phyloP scores from a whole-genome alignment of 805 yeast species.

The Myxozyma geophila region DNA sequence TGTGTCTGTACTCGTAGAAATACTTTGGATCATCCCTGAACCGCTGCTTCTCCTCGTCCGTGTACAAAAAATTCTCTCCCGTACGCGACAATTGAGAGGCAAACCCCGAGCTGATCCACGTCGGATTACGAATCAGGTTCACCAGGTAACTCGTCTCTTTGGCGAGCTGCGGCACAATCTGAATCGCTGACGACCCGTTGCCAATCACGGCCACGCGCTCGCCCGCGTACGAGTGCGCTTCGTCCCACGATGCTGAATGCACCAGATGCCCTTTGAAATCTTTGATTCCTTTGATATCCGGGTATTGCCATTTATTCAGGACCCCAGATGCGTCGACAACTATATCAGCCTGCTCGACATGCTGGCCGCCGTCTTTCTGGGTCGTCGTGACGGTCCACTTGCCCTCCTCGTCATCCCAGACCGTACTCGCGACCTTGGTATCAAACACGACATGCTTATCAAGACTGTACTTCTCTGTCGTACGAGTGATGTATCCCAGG shows the following conservation, averaged over 20 bases:
- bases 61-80: conserved; percentile 7
- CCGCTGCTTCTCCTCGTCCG: conserved; percentile 18
- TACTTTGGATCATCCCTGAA: conserved; percentile 30
- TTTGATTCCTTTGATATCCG: conserved; percentile 40
- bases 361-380: conserved; percentile 2
- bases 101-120: conserved; percentile 33
- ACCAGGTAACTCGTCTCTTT: conserved; percentile 37
- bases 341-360: conserved; percentile 8
- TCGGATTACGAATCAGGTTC: conserved; percentile 33
- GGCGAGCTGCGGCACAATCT: conserved; percentile 41
- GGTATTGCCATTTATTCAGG: conserved; percentile 41
- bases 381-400: conserved; percentile 27
- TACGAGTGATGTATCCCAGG: conserved; percentile 35
- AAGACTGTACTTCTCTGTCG: conserved; percentile 38
- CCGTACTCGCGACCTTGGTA: conserved; percentile 27
- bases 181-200: conserved; percentile 46
- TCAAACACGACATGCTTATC: conserved; percentile 34
- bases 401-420: conserved; percentile 31
- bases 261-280: conserved; percentile 42
- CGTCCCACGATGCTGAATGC: conserved; percentile 46
- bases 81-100: conserved; percentile 15
- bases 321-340: conserved; percentile 9
- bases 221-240: conserved; percentile 31
- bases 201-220: conserved; percentile 46
- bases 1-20: conserved; percentile 37